A percentile compares a stretch with the other conserved stretches of the same genome.
phyloP scores from a whole-genome alignment of 2,329 filamentous ascomycete species.

The Pyrenophora tritici-repentis region DNA sequence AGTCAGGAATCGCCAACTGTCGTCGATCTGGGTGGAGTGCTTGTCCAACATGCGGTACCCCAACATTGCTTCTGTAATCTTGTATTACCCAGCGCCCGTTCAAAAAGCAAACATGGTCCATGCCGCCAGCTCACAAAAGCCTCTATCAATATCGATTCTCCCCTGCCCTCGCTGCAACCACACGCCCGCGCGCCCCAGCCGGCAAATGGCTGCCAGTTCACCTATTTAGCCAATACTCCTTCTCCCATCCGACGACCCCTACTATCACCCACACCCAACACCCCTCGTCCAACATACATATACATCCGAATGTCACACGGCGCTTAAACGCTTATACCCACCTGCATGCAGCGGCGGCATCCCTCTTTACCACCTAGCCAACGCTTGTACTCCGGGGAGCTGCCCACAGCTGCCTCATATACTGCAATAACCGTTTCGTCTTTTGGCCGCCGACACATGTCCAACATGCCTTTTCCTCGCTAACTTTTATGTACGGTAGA shows the following conservation, averaged over 20 bases:
- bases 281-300: slow-evolving; percentile 11
- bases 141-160: slow-evolving; percentile 8
- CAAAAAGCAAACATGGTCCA: slow-evolving; percentile 1
- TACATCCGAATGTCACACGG: slow-evolving; percentile 32
- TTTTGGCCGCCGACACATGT: slow-evolving; percentile 28
- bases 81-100: neutral
- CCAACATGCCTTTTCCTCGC: slow-evolving; percentile 21
- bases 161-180: neutral
- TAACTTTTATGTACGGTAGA: slow-evolving; percentile 5
- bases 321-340: slow-evolving; percentile 29
- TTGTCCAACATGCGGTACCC: slow-evolving; percentile 1
- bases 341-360: slow-evolving; percentile 21
- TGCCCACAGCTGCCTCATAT: slow-evolving; percentile 19
- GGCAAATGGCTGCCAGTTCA: neutral
- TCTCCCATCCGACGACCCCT: slow-evolving; percentile 11
- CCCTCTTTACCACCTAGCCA: slow-evolving; percentile 16
- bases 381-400: slow-evolving; percentile 20
- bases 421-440: slow-evolving; percentile 35
- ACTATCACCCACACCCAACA: slow-evolving; percentile 6
- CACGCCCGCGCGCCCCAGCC: too few species aligned
- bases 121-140: slow-evolving; percentile 3
- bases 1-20: neutral
- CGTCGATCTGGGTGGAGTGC: neutral
- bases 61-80: slow-evolving; percentile 7
- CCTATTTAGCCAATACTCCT: slow-evolving; percentile 17